Conservation (phyloP, 2,329 filamentous ascomycete genomes). For the Thermoascus crustaceus region DNA sequence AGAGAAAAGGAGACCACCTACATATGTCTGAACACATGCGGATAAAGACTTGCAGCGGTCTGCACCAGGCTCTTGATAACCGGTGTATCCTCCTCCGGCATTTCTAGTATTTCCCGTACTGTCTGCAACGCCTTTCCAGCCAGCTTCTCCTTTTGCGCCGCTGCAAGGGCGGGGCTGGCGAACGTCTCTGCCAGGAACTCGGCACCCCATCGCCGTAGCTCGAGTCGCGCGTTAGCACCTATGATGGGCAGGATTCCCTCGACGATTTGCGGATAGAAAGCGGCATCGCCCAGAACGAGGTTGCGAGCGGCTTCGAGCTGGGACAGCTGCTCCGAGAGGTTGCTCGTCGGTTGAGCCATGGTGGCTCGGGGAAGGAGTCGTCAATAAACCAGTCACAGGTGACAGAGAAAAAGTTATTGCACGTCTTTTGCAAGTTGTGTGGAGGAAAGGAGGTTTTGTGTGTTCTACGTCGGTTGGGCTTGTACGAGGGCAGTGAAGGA, state of each 20-base stretch:
- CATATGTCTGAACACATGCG: constrained; percentile 87
- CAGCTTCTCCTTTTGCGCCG: constrained; percentile 71
- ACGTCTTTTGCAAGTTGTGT: not conserved
- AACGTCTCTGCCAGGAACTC: constrained; percentile 96
- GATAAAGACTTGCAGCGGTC: constrained; percentile 85
- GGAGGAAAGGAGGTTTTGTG: not conserved
- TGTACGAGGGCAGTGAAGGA: not conserved
- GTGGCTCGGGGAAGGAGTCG: constrained; percentile 14
- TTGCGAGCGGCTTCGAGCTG: constrained; percentile 87
- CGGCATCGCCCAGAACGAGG: constrained; percentile 76
- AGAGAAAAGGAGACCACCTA: constrained; percentile 49
- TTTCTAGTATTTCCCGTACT: constrained; percentile 61
- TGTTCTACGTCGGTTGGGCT: not conserved
- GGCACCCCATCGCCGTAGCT: constrained; percentile 88
- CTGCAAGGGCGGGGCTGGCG: constrained; percentile 73
- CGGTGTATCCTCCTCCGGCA: constrained; percentile 64
- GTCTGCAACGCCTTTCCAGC: constrained; percentile 70
- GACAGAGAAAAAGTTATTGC: not conserved
- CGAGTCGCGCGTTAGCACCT: constrained; percentile 62
- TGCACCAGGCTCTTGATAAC: constrained; percentile 84
- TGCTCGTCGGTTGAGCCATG: constrained; percentile 50
- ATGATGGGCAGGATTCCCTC: constrained; percentile 90
- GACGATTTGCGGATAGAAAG: constrained; percentile 85
- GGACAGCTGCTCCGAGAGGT: constrained; percentile 66
- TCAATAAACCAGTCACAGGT: not conserved